A percentile compares a stretch with the other conserved stretches of the same genome.
phyloP scores from a whole-genome alignment of 192 early-diverging fungal genomes.

The Martensiomyces pterosporus region DNA sequence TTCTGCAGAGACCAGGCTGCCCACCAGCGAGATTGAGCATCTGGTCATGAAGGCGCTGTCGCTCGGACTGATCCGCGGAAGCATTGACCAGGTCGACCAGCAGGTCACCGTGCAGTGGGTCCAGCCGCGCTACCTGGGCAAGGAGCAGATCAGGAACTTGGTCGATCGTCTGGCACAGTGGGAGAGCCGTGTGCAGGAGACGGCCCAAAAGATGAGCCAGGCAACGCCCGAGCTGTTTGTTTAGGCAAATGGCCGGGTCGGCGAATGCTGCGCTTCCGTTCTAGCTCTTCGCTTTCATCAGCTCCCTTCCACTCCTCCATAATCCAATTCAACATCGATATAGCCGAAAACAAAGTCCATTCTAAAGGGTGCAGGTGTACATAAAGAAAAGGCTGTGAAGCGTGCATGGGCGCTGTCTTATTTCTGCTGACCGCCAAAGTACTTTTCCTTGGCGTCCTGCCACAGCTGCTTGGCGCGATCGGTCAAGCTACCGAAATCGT shows the following conservation, averaged over 20 bases:
- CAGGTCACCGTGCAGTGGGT: conserved; percentile 93
- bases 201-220: conserved; percentile 39
- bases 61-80: conserved; percentile 86
- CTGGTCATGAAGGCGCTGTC: conserved; percentile 97
- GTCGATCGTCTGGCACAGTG: conserved; percentile 78
- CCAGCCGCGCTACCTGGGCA: conserved; percentile 93
- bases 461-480: conserved; percentile 63
- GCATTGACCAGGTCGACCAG: conserved; percentile 93
- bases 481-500: conserved; percentile 61
- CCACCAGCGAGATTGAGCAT: conserved; percentile 75
- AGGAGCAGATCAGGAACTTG: conserved; percentile 82
- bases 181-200: conserved; percentile 71
- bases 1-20: conserved; percentile 69
- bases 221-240: conserved; percentile 45
- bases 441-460: conserved; percentile 40
- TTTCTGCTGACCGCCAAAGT: conserved; percentile 7
- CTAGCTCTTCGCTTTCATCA: neutral
- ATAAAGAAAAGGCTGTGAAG: no score
- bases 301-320: neutral
- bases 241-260: conserved; percentile 1
- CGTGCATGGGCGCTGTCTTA: neutral
- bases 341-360: no score
- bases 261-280: conserved; percentile 6
- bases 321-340: neutral
- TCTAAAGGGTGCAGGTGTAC: no score